Conservation (phyloP, 2,329 filamentous ascomycete species). For the Cordyceps cateniannulata region DNA sequence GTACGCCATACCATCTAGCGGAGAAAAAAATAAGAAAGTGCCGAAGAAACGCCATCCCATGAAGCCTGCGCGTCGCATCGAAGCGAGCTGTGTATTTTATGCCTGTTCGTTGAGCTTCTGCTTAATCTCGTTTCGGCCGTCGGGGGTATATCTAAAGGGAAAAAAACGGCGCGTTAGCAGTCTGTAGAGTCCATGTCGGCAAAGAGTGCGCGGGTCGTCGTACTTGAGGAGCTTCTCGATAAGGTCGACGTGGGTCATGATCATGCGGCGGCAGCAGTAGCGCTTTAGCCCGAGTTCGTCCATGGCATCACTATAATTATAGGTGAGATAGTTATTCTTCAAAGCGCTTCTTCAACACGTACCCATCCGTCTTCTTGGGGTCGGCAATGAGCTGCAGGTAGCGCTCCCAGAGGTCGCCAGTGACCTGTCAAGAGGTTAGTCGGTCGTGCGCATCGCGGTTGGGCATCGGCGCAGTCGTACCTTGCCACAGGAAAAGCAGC, state of each 20-base stretch:
- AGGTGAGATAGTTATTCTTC: slow-evolving; percentile 19
- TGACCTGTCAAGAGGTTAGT: slow-evolving; percentile 58
- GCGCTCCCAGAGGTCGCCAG: slow-evolving; percentile 94
- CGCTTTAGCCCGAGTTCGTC: slow-evolving; percentile 87
- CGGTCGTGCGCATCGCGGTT: slow-evolving; percentile 14
- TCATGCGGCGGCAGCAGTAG: slow-evolving; percentile 98
- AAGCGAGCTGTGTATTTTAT: not conserved
- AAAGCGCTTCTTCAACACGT: slow-evolving; percentile 25
- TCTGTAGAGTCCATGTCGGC: not conserved
- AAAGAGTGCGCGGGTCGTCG: slow-evolving; percentile 19
- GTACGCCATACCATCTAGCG: slow-evolving; percentile 9
- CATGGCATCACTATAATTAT: slow-evolving; percentile 75
- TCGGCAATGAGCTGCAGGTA: slow-evolving; percentile 86
- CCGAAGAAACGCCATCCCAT: slow-evolving; percentile 12
- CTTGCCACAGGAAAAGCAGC: slow-evolving; percentile 99
- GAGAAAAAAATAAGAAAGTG: slow-evolving; percentile 3
- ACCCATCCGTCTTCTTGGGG: slow-evolving; percentile 64
- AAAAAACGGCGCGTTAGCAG: not conserved
- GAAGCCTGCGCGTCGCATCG: not conserved
- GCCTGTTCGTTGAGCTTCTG: slow-evolving; percentile 14
- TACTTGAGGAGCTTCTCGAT: slow-evolving; percentile 98
- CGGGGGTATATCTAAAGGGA: slow-evolving; percentile 49
- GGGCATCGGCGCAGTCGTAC: slow-evolving; percentile 41
- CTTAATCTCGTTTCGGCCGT: slow-evolving; percentile 37
- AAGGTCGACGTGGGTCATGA: slow-evolving; percentile 98